phyloP scores from a whole-genome alignment of 352 stramenopile species.

The Globisporangium apiculatum region DNA sequence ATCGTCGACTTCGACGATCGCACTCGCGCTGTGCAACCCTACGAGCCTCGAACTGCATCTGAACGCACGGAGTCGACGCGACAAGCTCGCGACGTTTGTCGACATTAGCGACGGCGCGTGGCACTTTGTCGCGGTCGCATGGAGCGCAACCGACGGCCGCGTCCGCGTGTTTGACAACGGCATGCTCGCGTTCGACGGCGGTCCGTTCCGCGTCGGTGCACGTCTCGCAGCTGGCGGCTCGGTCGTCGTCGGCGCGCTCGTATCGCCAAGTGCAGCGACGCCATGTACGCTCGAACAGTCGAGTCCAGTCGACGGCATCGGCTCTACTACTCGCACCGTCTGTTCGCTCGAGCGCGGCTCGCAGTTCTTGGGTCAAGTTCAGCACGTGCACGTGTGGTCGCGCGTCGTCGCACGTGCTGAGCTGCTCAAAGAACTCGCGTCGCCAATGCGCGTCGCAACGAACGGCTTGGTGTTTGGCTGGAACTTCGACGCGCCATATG shows the following conservation, averaged over 20 bases:
- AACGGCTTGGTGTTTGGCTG: slow-evolving; percentile 57
- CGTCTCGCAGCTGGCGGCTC: slow-evolving; percentile 22
- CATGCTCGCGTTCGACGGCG: slow-evolving; percentile 60
- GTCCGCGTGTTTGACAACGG: slow-evolving; percentile 57
- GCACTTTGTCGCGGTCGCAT: slow-evolving; percentile 59
- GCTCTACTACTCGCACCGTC: slow-evolving; percentile 1
- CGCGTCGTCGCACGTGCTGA: slow-evolving; percentile 35
- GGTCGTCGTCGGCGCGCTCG: slow-evolving; percentile 40
- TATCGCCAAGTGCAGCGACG: slow-evolving; percentile 12
- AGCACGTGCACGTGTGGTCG: slow-evolving; percentile 62
- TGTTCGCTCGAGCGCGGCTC: slow-evolving; percentile 21
- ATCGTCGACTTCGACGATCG: slow-evolving; percentile 11
- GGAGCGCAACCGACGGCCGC: slow-evolving; percentile 47
- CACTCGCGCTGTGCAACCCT: slow-evolving; percentile 51
- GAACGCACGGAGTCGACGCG: slow-evolving; percentile 23
- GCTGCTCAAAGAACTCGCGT: slow-evolving; percentile 43
- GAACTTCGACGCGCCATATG: slow-evolving; percentile 42
- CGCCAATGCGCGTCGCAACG: slow-evolving; percentile 40
- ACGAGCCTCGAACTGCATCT: slow-evolving; percentile 48
- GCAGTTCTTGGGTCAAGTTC: slow-evolving; percentile 34
- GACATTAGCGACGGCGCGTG: slow-evolving; percentile 59
- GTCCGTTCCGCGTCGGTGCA: slow-evolving; percentile 38
- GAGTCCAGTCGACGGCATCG: too few species aligned
- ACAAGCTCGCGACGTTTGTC: slow-evolving; percentile 42
- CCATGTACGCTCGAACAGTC: slow-evolving; percentile 1